phyloP scores from a whole-genome alignment of 108 stramenopile species.

The Skeletonema menzelii region DNA sequence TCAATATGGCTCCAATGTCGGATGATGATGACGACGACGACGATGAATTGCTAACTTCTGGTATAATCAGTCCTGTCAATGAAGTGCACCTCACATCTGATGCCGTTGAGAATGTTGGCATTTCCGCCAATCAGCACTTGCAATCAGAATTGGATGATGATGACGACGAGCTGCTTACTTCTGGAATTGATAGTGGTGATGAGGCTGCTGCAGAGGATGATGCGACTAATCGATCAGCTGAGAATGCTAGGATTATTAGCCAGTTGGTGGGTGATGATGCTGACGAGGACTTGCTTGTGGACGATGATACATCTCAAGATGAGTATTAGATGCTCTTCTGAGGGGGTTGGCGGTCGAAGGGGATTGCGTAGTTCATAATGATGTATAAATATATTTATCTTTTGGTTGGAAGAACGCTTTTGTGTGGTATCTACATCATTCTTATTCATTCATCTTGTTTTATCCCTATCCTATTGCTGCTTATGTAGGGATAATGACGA shows the following conservation, averaged over 20 bases:
- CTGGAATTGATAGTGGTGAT: slow-evolving; percentile 2
- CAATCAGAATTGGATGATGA: neutral
- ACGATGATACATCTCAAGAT: neutral
- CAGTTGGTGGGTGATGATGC: slow-evolving; percentile 3
- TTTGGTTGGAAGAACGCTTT: neutral
- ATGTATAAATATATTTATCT: neutral
- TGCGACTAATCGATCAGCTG: neutral
- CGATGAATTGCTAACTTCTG: slow-evolving; percentile 34
- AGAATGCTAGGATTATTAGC: neutral
- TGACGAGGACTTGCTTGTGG: slow-evolving; percentile 19
- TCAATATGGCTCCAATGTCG: neutral
- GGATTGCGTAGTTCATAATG: neutral
- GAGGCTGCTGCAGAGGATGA: neutral
- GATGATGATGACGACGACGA: slow-evolving; percentile 24
- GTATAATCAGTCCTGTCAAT: neutral
- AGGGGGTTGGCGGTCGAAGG: neutral
- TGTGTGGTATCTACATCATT: too few species aligned
- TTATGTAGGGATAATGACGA: too few species aligned
- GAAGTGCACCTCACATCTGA: neutral
- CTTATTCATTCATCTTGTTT: too few species aligned
- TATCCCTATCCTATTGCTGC: too few species aligned
- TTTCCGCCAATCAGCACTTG: neutral
- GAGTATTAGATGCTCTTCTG: neutral
- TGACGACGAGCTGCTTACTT: slow-evolving; percentile 31
- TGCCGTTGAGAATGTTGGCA: neutral